phyloP scores from a whole-genome alignment of 495 filamentous ascomycete species.

The Penicillium fimorum region DNA sequence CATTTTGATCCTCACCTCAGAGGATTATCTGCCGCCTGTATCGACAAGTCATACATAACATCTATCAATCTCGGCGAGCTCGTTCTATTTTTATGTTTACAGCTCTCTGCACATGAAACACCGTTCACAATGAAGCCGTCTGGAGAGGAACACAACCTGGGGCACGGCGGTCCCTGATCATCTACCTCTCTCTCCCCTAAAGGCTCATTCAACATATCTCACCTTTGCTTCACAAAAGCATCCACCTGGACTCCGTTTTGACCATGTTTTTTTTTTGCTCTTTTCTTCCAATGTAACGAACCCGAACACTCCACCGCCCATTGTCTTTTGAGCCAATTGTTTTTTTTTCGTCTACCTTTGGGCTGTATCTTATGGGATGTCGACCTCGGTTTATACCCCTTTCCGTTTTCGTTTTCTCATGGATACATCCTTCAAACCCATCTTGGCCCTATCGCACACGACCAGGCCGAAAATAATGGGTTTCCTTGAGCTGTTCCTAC shows the following conservation, averaged over 20 bases:
- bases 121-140: neutral
- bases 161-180: slow-evolving; percentile 9
- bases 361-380: slow-evolving; percentile 34
- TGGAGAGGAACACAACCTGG: neutral
- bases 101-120: slow-evolving; percentile 8
- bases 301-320: neutral
- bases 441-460: neutral
- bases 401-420: slow-evolving; percentile 30
- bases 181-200: neutral
- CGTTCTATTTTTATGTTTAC: slow-evolving; percentile 6
- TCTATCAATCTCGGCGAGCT: slow-evolving; percentile 4
- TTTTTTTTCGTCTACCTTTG: slow-evolving; percentile 19
- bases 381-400: slow-evolving; percentile 36
- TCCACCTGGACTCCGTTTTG: neutral
- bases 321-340: slow-evolving; percentile 16
- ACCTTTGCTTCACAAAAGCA: slow-evolving; percentile 1
- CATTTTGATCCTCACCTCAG: slow-evolving; percentile 9
- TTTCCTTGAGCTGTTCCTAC: slow-evolving; percentile 4
- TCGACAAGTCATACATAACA: slow-evolving; percentile 24
- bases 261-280: neutral
- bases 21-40: slow-evolving; percentile 8
- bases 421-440: slow-evolving; percentile 25
- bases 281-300: neutral
- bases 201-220: slow-evolving; percentile 7
- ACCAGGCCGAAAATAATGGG: slow-evolving; percentile 15